Base-by-base conservation (phyloP, 108 stramenopile species). In the Nitzschia sp. region DNA sequence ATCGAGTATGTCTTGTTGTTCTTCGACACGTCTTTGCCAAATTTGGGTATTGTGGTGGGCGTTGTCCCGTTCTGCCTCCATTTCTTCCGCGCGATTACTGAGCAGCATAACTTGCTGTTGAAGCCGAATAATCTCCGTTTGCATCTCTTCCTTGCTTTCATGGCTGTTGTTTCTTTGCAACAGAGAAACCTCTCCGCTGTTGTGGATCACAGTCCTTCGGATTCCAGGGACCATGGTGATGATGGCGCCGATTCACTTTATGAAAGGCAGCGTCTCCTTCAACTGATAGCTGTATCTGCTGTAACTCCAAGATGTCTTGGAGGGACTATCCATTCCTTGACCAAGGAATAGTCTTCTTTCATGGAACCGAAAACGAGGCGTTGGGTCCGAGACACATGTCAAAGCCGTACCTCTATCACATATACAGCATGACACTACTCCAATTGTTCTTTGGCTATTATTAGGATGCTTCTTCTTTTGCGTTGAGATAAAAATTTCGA, bases 31-130 rank as follows among this genome's bases (percentile, higher is more conserved):
- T 22, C 38, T 19, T 45, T 61, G 36, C 60, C 60, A 61, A 19
- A 61, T 61, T 61, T 34, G 35, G 0, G 60, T 61, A 44, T 61
- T 61, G 32, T 61, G 5, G 31, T 61, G n/a, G 2, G 60, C 60
- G 2, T 38, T 41, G 38, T 61, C 41, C 13, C 60, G 60, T 41
- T 61, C 60, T 45, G 32, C 25, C 32, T 61, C 41, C 41, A 61
- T 1, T 23, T 34, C 15, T 61, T 34, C 32, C 17, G 60, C n/a
- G 9, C 38, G 60, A 25, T 61, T 16, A 8, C 5, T 45, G 22
- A 34, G 32, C 36, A 26, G 15, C 33, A 22, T 36, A 45, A 61
- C 32, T 13, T 61, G 32, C 19, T 45, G 36, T 41, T 31, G 60
- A 17, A 61, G 41, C 21, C n/a, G 21, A 2, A 17, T 13, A 2